These are phyloP conservation scores for Pichia scutulata DNA, from an alignment of 805 yeast species.

Conservation along the genomic window DNA sequence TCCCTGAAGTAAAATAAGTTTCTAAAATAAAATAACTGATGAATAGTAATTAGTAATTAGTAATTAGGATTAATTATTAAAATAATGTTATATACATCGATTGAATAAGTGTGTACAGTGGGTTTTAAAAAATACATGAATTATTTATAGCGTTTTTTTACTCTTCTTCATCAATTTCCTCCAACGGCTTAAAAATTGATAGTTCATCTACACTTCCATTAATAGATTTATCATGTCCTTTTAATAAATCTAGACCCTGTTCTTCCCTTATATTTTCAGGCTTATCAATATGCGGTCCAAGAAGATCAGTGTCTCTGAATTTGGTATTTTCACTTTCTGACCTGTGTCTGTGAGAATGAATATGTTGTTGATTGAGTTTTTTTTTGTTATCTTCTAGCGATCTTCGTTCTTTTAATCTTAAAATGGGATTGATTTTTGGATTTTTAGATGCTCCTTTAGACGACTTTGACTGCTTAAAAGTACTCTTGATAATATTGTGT, in stretches of 20 bases:
- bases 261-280: neutral
- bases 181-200: constrained; percentile 3
- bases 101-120: too few species aligned
- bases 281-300: constrained; percentile 8
- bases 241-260: neutral
- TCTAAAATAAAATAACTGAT: too few species aligned
- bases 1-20: neutral
- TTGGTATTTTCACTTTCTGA: constrained; percentile 10
- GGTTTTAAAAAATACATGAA: too few species aligned
- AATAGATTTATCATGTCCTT: neutral
- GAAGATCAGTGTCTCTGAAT: constrained; percentile 21
- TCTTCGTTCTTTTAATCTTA: constrained; percentile 1
- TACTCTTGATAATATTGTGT: constrained; percentile 74
- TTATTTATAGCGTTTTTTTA: too few species aligned
- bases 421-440: constrained; percentile 6
- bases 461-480: constrained; percentile 32
- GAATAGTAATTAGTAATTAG: too few species aligned
- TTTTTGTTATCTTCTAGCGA: neutral
- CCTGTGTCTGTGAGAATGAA: constrained; percentile 9
- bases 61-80: too few species aligned
- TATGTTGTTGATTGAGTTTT: neutral
- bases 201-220: constrained; percentile 4
- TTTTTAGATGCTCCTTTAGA: constrained; percentile 6
- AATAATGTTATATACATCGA: too few species aligned
- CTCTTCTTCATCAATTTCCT: constrained; percentile 4